A percentile compares a stretch with the other conserved stretches of the same genome.
phyloP scores from a whole-genome alignment of 345 rosid genomes.

The Laguncularia racemosa region DNA sequence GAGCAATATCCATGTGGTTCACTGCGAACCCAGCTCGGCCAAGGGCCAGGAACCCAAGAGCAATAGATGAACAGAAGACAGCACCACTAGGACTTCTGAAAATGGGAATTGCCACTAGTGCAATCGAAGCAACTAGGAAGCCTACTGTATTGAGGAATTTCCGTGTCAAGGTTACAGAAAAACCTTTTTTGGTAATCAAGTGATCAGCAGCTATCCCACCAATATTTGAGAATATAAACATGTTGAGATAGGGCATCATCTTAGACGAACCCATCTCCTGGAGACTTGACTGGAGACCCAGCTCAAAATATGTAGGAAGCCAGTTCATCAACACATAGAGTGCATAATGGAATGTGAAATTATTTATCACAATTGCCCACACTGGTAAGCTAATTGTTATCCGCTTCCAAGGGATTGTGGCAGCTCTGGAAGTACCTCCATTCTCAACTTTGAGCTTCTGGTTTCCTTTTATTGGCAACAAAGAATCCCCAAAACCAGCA shows the following conservation, averaged over 20 bases:
- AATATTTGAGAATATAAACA: conserved; percentile 90
- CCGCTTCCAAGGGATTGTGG: conserved; percentile 80
- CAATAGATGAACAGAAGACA: conserved; percentile 76
- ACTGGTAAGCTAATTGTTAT: conserved; percentile 65
- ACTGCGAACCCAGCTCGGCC: conserved; percentile 99
- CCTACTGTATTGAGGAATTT: conserved; percentile 80
- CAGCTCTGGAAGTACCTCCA: conserved; percentile 35
- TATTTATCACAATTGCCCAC: conserved; percentile 92
- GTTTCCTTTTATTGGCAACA: conserved; percentile 55
- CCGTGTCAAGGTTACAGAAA: conserved; percentile 74
- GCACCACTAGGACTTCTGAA: conserved; percentile 80
- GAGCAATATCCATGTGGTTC: conserved; percentile 99
- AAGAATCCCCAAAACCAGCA: conserved; percentile 73
- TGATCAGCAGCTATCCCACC: conserved; percentile 94
- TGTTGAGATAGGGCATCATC: conserved; percentile 96
- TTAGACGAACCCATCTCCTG: conserved; percentile 95
- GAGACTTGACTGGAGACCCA: conserved; percentile 80
- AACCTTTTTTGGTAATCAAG: conserved; percentile 62
- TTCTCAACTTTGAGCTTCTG: conserved; percentile 56
- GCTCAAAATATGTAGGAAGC: conserved; percentile 92
- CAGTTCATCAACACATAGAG: conserved; percentile 93
- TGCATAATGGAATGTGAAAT: conserved; percentile 95
- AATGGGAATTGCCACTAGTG: conserved; percentile 69
- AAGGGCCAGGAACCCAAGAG: conserved; percentile 84
- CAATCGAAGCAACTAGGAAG: conserved; percentile 71